phyloP scores from a whole-genome alignment of 176 grass and related monocot species.

The Oryza brachyantha region DNA sequence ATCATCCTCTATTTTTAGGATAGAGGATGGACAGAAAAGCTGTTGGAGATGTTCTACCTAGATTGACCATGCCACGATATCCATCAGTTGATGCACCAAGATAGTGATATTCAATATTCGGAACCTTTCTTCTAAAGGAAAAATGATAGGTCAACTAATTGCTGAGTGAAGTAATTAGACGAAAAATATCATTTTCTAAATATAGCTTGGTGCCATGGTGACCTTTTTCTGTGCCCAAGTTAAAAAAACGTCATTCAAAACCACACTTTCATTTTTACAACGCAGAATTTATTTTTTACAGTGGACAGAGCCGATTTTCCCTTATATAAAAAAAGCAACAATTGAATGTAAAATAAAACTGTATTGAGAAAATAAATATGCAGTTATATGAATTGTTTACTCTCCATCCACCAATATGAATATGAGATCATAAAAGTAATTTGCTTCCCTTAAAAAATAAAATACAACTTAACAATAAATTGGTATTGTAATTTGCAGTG shows the following conservation, averaged over 20 bases:
- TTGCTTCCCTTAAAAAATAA: neutral
- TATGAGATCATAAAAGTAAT: neutral
- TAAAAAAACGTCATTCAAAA: neutral
- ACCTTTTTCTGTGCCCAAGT: neutral
- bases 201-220: neutral
- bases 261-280: neutral
- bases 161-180: neutral
- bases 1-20: no score
- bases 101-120: neutral
- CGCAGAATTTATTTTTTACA: neutral
- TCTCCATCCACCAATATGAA: neutral
- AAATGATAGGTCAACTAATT: neutral
- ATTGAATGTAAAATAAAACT: neutral
- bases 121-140: slow-evolving; percentile 1
- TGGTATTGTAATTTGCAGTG: neutral
- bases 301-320: neutral
- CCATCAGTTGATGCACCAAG: neutral
- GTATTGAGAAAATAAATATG: neutral
- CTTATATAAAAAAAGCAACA: neutral
- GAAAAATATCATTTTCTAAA: neutral
- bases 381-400: neutral
- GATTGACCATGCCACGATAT: neutral
- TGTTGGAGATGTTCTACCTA: no score
- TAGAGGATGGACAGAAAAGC: no score
- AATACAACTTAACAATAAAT: neutral